These are phyloP conservation scores for Nothopassalora personata DNA, from an alignment of 2,329 filamentous ascomycete genomes.

Conservation along the genomic window DNA sequence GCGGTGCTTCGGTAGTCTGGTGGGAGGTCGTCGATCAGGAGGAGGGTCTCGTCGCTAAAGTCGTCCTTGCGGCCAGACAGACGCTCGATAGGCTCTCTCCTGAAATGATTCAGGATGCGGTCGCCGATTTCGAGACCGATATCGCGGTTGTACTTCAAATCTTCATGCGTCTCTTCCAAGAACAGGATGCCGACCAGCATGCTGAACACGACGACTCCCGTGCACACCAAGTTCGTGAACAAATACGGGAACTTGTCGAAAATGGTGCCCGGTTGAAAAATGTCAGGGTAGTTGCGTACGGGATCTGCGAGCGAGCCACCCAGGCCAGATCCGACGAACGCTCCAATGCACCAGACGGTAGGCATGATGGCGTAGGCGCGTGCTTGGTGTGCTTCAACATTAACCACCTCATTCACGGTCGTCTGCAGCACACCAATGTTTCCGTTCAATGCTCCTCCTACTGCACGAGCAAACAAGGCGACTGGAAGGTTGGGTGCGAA, in stretches of 20 bases:
- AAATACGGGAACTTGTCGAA: slow-evolving; percentile 88
- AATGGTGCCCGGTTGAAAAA: slow-evolving; percentile 68
- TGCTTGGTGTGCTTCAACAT: slow-evolving; percentile 86
- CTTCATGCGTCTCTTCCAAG: slow-evolving; percentile 86
- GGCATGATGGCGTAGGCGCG: slow-evolving; percentile 97
- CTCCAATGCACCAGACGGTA: slow-evolving; percentile 95
- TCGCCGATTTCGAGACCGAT: slow-evolving; percentile 70
- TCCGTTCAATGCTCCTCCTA: slow-evolving; percentile 89
- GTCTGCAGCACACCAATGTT: slow-evolving; percentile 96
- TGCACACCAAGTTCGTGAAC: slow-evolving; percentile 85
- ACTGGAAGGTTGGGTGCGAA: slow-evolving; percentile 77
- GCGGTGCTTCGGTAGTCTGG: slow-evolving; percentile 62
- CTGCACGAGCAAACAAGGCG: slow-evolving; percentile 78
- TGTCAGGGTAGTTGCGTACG: slow-evolving; percentile 69
- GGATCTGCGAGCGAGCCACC: slow-evolving; percentile 86
- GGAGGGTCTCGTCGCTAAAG: slow-evolving; percentile 53
- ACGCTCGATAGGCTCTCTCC: slow-evolving; percentile 21
- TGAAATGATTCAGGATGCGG: slow-evolving; percentile 50
- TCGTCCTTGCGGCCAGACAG: slow-evolving; percentile 38
- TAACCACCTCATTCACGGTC: slow-evolving; percentile 89
- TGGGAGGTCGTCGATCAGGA: slow-evolving; percentile 60
- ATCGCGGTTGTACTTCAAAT: slow-evolving; percentile 72
- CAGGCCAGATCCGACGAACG: slow-evolving; percentile 86
- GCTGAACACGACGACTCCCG: slow-evolving; percentile 68
- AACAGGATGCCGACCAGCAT: slow-evolving; percentile 77